These are phyloP conservation scores for Cercospora berteroae DNA, from an alignment of 2,329 filamentous ascomycete genomes.

Conservation along the genomic window DNA sequence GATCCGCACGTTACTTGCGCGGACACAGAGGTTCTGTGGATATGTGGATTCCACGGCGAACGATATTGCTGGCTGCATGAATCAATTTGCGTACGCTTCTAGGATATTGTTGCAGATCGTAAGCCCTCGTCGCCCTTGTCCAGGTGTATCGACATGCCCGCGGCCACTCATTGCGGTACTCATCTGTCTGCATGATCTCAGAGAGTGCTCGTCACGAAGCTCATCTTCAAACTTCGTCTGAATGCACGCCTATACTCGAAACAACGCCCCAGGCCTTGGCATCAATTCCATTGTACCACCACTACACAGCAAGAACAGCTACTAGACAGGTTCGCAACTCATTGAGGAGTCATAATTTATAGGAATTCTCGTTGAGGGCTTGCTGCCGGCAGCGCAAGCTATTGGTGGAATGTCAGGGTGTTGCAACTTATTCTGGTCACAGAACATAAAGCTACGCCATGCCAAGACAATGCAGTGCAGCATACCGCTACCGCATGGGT, in stretches of 20 bases:
- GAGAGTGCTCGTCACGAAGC: not conserved
- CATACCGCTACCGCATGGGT: not conserved
- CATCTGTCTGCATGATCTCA: too few species aligned
- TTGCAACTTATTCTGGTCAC: not conserved
- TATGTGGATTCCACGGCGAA: too few species aligned
- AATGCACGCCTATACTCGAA: not conserved
- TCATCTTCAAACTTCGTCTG: not conserved
- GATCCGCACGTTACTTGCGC: too few species aligned
- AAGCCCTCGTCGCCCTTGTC: too few species aligned
- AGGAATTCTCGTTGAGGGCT: not conserved
- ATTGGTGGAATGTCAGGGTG: too few species aligned
- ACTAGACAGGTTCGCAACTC: not conserved
- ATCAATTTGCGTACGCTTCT: too few species aligned
- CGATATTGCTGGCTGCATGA: too few species aligned
- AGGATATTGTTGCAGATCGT: too few species aligned
- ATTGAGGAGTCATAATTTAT: not conserved
- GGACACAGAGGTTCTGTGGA: too few species aligned
- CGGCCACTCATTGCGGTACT: too few species aligned
- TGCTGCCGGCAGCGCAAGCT: too few species aligned
- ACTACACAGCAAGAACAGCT: not conserved
- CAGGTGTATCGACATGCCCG: too few species aligned
- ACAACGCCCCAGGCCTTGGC: not conserved
- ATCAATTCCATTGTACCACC: not conserved
- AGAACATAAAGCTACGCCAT: not conserved
- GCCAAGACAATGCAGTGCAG: not conserved